These are phyloP conservation scores for Acarospora socialis DNA, from an alignment of 2,329 filamentous ascomycete species.

Conservation along the genomic window DNA sequence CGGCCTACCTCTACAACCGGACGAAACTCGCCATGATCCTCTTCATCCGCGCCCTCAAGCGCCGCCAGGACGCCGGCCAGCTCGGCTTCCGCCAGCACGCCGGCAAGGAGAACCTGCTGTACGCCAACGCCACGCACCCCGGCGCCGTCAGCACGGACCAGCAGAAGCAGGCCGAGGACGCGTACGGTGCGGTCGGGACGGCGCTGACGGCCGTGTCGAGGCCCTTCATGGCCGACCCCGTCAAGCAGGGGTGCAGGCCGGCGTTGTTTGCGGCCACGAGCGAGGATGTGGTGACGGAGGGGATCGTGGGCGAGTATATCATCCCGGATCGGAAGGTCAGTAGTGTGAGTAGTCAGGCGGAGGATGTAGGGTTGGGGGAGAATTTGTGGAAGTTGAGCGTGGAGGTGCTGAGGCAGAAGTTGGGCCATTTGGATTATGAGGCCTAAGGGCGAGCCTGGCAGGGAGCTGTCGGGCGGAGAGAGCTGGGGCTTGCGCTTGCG, in stretches of 20 bases:
- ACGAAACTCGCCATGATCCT: slow-evolving; percentile 37
- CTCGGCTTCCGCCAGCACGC: slow-evolving; percentile 19
- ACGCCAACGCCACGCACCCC: slow-evolving; percentile 36
- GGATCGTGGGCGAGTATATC: slow-evolving; percentile 34
- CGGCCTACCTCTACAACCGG: slow-evolving; percentile 34
- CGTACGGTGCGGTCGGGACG: slow-evolving; percentile 34
- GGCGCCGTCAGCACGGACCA: slow-evolving; percentile 36
- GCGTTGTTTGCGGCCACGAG: slow-evolving; percentile 36
- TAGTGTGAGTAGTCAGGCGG: slow-evolving; percentile 28
- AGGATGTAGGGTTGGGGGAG: slow-evolving; percentile 29
- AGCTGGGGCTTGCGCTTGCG: too few relatives aligned
- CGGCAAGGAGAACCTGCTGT: slow-evolving; percentile 20
- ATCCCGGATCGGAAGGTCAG: slow-evolving; percentile 35
- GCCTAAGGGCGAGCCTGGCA: too few relatives aligned
- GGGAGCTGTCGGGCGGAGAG: too few relatives aligned
- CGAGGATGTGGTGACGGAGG: slow-evolving; percentile 28
- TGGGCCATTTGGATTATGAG: slow-evolving; percentile 11
- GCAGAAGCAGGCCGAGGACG: slow-evolving; percentile 34
- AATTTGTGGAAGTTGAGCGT: slow-evolving; percentile 33
- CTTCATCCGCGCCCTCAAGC: slow-evolving; percentile 29
- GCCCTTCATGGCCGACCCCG: slow-evolving; percentile 37
- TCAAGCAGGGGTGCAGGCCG: slow-evolving; percentile 33
- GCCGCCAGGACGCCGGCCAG: slow-evolving; percentile 25
- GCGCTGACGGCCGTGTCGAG: slow-evolving; percentile 28
- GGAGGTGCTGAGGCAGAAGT: slow-evolving; percentile 29